A percentile compares a stretch with the other conserved stretches of the same genome.
Conservation (phyloP, 2,329 filamentous ascomycete genomes). For the Ophiostoma triangulosporum region DNA sequence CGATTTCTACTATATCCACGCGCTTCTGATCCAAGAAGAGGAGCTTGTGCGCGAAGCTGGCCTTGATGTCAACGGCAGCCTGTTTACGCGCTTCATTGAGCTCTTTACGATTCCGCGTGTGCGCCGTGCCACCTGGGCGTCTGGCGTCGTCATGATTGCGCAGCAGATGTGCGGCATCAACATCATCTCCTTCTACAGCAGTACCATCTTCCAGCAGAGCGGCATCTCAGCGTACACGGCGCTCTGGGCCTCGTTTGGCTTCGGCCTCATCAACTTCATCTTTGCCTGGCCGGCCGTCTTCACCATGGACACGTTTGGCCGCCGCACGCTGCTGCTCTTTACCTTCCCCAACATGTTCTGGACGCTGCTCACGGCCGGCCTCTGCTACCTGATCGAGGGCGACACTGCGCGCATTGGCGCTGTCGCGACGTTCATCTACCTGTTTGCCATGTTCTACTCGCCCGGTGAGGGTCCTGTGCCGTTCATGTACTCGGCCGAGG, state of each 20-base stretch:
- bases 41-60: constrained; percentile 24
- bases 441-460: constrained; percentile 20
- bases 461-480: constrained; percentile 51
- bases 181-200: constrained; percentile 65
- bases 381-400: constrained; percentile 8
- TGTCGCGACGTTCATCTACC: constrained; percentile 35
- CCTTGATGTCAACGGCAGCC: constrained; percentile 32
- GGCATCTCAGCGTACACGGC: constrained; percentile 42
- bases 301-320: constrained; percentile 56
- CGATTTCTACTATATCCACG: constrained; percentile 51
- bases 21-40: constrained; percentile 48
- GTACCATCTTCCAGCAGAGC: constrained; percentile 45
- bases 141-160: constrained; percentile 67
- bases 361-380: constrained; percentile 34
- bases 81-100: constrained; percentile 48
- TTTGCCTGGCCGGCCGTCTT: constrained; percentile 52
- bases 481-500: constrained; percentile 56
- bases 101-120: constrained; percentile 57
- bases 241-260: constrained; percentile 49
- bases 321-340: constrained; percentile 46
- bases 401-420: constrained; percentile 24
- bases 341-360: constrained; percentile 56
- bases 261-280: constrained; percentile 45
- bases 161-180: constrained; percentile 57
- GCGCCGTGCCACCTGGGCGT: constrained; percentile 59